Conservation (phyloP, 1,139 yeast species). For the Lodderomyces jiufengensis region DNA sequence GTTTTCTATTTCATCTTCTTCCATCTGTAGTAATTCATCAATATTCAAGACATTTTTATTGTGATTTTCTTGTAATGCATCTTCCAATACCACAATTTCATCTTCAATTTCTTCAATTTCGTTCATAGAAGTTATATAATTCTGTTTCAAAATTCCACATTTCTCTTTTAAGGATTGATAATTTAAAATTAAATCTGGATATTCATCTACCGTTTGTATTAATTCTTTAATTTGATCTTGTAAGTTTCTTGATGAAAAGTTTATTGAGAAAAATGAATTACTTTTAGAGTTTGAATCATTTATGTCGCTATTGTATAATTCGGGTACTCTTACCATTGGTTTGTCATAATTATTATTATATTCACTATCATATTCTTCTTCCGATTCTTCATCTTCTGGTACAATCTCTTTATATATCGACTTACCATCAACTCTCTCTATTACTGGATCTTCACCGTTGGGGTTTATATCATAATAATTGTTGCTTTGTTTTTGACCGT, state of each 20-base stretch:
- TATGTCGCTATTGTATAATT: conserved; percentile 1
- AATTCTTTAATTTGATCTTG: conserved; percentile 21
- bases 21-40: conserved; percentile 30
- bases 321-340: conserved; percentile 22
- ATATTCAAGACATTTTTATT: conserved; percentile 19
- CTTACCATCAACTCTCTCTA: conserved; percentile 37
- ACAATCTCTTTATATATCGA: conserved; percentile 19
- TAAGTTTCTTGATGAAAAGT: conserved; percentile 11
- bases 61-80: conserved; percentile 1
- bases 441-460: conserved; percentile 1
- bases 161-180: conserved; percentile 21
- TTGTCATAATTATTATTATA: conserved; percentile 9
- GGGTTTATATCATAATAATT: neutral
- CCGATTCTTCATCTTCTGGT: conserved; percentile 15
- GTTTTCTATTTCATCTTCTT: conserved; percentile 37
- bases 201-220: conserved; percentile 20
- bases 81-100: conserved; percentile 25
- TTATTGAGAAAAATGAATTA: neutral
- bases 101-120: conserved; percentile 29
- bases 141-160: conserved; percentile 20
- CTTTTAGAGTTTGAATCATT: neutral
- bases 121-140: conserved; percentile 19
- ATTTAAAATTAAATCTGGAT: conserved; percentile 29
- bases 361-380: conserved; percentile 6
- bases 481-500: no score